Evolutionary conservation across 2,329 filamentous ascomycete species (phyloP), one percentile per base, ranked within the genome.

Genomic region (Cladosporium sp.): DNA sequence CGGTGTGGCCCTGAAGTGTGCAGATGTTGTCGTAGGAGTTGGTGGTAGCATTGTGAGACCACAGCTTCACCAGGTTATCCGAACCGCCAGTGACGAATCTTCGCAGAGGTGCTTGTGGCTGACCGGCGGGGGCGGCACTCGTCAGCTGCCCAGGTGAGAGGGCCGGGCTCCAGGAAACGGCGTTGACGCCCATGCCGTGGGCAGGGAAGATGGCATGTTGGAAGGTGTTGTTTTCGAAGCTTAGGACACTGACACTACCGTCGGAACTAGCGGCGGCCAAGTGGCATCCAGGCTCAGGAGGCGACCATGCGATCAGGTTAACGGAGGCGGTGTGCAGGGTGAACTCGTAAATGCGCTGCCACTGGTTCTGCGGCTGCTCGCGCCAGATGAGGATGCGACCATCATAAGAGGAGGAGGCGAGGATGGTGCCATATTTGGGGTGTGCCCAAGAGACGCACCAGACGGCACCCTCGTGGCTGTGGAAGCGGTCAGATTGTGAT

Each of bases 361-460:
- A 78, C 55, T 68, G 64, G 54, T 62, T 59, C 57, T 62, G 64
- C 40, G 64, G 63, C 70, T 91, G 86, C 74, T 98, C 93, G 70
- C 91, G 89, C 90, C 92, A 98, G 78, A 98, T 95, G 71, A 97
- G 84, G 60, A 98, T 92, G 73, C 95, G 95, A 72, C 92, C 93
- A 72, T 98, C 93, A 76, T 96, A 98, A 60, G 88, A 89, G 48
- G 90, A 89, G 57, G 89, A 95, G 52, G 93, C 93, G 56, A 98
- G 85, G 68, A 98, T 96, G 70, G 92, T 96, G 75, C 93, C 93
- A 72, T 95, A 97, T 71, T 98, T 97, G 58, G 93, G 93, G 68
- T 98, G 93, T 45, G 92, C 91, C 93, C 93, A 98, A 63, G 91
- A 87, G 54, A 97, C 89, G 70, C 89, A 95, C 93, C 93, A 98